Base-by-base conservation (phyloP, 2,329 filamentous ascomycete genomes). In the Pleomassaria siparia region DNA sequence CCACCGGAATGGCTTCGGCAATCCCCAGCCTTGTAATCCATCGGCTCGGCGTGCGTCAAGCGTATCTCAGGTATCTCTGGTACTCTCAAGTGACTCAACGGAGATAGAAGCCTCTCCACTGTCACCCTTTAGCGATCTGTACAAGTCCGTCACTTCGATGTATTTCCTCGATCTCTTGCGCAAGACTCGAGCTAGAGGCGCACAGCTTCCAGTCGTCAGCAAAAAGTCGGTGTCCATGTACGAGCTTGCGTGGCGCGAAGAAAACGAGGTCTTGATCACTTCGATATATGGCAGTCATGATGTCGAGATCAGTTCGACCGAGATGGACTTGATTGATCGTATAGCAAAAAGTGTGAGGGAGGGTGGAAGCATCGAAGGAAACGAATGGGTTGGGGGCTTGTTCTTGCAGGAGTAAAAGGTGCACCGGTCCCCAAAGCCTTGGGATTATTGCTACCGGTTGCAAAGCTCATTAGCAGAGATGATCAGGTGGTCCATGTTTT, bases 181-280 rank as follows among this genome's bases (percentile, higher is more conserved):
- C 25, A 50, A 44, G 7, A 54, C 51, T 24, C 56, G 53, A n/a
- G 26, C 26, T 11, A 43, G 47, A 30, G 55, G 51, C n/a, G 39
- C 51, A 9, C 43, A 28, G 9, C 43, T 59, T 6, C 43, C 22
- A 4, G 15, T 13, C 1, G 24, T 60, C 1, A 33, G 55, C 9
- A 50, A 46, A 39, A 13, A 37, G 2, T 20, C 36, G 2, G 25
- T 60, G 13, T 44, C 44, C 3, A 26, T 43, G 2, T 52, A 50
- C 11, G 55, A 59, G 37, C 15, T 28, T 12, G 44, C 52, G 3
- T 64, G 61, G 59, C 51, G 61, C 4, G 50, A 54, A n/a, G 32
- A 36, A 11, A 56, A 60, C 24, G 42, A 52, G 9, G 11, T 37
- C 9, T 15, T 62, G 2, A 43, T 64, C 2, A 35, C 53, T 3